Base-by-base conservation (phyloP, 208 protist species). In the Polymyxa betae region DNA sequence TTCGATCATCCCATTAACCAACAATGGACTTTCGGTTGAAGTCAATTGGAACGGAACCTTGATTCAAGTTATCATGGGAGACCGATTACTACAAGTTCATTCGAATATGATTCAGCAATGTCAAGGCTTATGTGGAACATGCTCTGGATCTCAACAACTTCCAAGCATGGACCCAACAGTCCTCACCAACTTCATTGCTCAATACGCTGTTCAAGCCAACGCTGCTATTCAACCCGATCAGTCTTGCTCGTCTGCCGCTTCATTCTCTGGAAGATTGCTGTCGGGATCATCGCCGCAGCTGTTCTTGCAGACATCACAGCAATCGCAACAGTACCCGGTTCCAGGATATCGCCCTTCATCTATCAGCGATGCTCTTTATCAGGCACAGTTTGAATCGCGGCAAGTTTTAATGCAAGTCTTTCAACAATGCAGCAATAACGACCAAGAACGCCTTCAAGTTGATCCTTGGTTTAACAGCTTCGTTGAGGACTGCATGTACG, bases 401-500 rank as follows among this genome's bases (percentile, higher is more conserved):
- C 20, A 16, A 29, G 20, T 32, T 16, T 29, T 66, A 29, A 16
- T 66, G 54, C 16, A 32, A 29, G 54, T 29, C 20, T 66, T 66
- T 29, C 20, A 66, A 29, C 54, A 66, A 29, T 66, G 54, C 54
- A 32, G 20, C 20, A 29, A 16, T 29, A 29, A 29, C 54, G 54
- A 66, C 54, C 16, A 32, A 29, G 54, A 32, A 16, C 54, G 54
- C 54, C 54, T 66, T 16, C 54, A 66, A 29, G 16, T 32, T 29
- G 54, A 66, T 29, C 54, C 54, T 16, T 32, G 16, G 20, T 66
- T 66, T 29, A 66, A 66, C 54, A 32, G 20, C 20, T 66, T 66
- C 54, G 54, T 66, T 29, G 54, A 66, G 54, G 54, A 66, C 54
- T 66, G 54, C 54, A 66, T 66, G 54, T 66, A 66, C 54, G 54